phyloP scores from a whole-genome alignment of 148 eudicot species.

The Simmondsia chinensis region DNA sequence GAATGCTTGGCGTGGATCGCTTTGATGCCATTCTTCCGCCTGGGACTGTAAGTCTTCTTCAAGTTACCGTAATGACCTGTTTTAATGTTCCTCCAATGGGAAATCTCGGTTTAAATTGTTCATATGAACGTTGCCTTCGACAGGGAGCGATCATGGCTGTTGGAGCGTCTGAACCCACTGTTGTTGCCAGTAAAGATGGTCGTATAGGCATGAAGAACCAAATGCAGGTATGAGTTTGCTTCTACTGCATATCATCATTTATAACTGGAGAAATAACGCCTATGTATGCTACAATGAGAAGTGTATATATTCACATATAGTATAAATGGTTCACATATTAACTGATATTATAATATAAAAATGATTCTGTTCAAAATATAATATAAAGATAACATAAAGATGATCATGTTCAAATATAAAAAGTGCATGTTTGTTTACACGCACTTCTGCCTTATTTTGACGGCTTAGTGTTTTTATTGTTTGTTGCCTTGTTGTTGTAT shows the following conservation, averaged over 20 bases:
- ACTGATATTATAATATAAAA: too few species aligned
- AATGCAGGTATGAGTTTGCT: constrained; percentile 54
- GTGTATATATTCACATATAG: neutral
- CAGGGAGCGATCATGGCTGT: constrained; percentile 98
- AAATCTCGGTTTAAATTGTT: neutral
- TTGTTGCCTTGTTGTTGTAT: too few species aligned
- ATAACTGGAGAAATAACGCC: too few species aligned
- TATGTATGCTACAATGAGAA: too few species aligned
- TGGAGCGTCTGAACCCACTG: constrained; percentile 80
- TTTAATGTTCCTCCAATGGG: neutral
- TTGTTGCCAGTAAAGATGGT: constrained; percentile 87
- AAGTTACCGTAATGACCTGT: neutral
- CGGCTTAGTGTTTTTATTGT: too few species aligned
- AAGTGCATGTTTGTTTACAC: too few species aligned
- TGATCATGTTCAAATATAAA: too few species aligned
- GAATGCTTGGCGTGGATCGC: constrained; percentile 93
- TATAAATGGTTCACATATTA: neutral
- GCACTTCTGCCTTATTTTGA: too few species aligned
- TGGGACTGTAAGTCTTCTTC: constrained; percentile 73
- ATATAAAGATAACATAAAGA: too few species aligned
- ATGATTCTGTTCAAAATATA: too few species aligned
- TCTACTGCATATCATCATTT: too few species aligned
- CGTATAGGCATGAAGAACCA: constrained; percentile 89
- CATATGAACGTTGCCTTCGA: neutral
- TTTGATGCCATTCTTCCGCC: constrained; percentile 99